Evolutionary conservation across 1,284 basidiomycete genomes (phyloP), one percentile per base, ranked within the genome.

Genomic region (Trichosporon coremiiforme): DNA sequence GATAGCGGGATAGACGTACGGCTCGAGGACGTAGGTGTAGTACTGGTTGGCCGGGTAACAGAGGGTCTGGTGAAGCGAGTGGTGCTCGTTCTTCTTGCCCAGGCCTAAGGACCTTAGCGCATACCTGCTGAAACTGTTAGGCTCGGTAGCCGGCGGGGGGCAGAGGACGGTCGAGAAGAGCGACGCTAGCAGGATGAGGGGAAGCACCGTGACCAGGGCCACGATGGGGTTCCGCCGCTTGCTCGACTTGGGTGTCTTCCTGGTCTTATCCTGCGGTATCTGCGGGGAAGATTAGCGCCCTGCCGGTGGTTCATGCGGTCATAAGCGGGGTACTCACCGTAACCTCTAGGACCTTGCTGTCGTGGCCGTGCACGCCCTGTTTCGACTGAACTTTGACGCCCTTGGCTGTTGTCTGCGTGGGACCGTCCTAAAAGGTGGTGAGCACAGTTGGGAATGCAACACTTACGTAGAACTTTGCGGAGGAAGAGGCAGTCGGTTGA

Each of bases 11-110:
- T 79, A 78, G 41, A 80, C 69, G 64, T 79, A 79, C 0, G 78
- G 78, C 65, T 78, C 68, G 31, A 82, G 75, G 41, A 82, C 72
- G 20, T 76, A 71, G 6, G 70, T 65, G 64, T 79, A 77, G 70
- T 82, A 82, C 15, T 78, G 74, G 70, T 82, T 80, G 29, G 81
- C 69, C 8, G 81, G 81, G 70, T 82, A 81, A 65, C 81, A 82
- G 29, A 82, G 72, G 0, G 75, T 75, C 65, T 78, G 68, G 66
- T 81, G 80, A 0, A 78, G 71, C 22, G 70, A 29, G 9, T 76
- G 75, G 53, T 77, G 73, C 41, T 74, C 67, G 63, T 47, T 20
- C 36, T 68, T 33, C 29, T 68, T 68, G 20, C 64, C 55, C 12
- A 79, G 72, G 8, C 79, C 80, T 13, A 82, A 70, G 4, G 77